Evolutionary conservation across 1,284 basidiomycete species (phyloP).

Genomic region (Rhodotorula sp.): DNA sequence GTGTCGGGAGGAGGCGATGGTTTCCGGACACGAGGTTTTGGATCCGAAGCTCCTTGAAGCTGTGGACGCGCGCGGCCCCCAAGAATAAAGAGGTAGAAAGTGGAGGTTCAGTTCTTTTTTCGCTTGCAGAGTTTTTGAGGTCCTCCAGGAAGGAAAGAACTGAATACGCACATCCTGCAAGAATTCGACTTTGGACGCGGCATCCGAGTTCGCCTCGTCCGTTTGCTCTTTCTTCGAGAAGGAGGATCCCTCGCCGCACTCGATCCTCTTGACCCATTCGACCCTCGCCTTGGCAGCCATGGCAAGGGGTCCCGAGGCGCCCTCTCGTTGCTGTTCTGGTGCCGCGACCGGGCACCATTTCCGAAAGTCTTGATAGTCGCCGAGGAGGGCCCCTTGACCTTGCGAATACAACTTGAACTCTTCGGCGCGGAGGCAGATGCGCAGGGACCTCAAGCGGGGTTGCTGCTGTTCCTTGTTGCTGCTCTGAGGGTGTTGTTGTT

Average conservation of each 20-base stretch:
- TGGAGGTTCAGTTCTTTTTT: too few relatives aligned
- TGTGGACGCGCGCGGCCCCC: neutral
- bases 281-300: neutral
- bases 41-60: neutral
- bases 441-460: neutral
- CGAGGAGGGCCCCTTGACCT: neutral
- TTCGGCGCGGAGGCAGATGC: slow-evolving; percentile 15
- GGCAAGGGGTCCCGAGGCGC: too few relatives aligned
- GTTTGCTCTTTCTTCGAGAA: neutral
- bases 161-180: neutral
- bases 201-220: neutral
- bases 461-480: too few relatives aligned
- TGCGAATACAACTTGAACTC: neutral
- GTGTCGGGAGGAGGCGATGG: neutral
- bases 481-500: neutral
- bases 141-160: too few relatives aligned
- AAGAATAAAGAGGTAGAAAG: too few relatives aligned
- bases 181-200: neutral
- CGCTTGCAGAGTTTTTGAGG: too few relatives aligned
- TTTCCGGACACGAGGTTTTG: neutral
- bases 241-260: neutral
- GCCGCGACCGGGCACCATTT: neutral
- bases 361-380: neutral
- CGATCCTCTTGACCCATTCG: slow-evolving; percentile 3
- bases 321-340: too few relatives aligned